phyloP scores from a whole-genome alignment of 768 basidiomycete genomes.

The Leccinellum rugosiceps region DNA sequence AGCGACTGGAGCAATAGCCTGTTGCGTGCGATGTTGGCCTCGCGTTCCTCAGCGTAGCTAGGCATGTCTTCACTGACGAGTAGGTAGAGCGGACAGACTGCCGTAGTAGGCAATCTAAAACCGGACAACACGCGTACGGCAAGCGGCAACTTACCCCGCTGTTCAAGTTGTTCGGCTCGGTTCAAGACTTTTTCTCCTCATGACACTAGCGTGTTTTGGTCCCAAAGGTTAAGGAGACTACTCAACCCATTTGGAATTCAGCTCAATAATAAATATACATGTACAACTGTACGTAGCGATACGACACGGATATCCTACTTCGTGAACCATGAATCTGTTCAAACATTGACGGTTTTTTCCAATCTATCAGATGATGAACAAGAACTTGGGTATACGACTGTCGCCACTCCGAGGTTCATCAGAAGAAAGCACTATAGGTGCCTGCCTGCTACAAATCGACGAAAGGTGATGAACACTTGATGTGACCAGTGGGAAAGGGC shows the following conservation, averaged over 20 bases:
- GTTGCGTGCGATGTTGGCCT: slow-evolving; percentile 41
- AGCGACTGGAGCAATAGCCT: slow-evolving; percentile 39
- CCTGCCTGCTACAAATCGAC: slow-evolving; percentile 9
- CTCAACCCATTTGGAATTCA: neutral
- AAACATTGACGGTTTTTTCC: neutral
- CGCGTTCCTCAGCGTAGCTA: slow-evolving; percentile 35
- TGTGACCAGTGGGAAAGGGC: neutral
- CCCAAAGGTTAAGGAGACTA: no score
- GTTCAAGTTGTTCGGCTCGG: no score
- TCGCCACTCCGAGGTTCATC: slow-evolving; percentile 1
- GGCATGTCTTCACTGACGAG: slow-evolving; percentile 3
- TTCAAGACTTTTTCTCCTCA: neutral
- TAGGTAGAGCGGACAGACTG: neutral
- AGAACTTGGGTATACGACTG: slow-evolving; percentile 15
- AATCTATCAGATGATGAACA: slow-evolving; percentile 8
- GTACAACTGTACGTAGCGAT: slow-evolving; percentile 1
- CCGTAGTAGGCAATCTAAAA: neutral
- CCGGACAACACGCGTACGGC: neutral
- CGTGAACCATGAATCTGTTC: neutral
- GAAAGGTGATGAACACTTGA: slow-evolving; percentile 5
- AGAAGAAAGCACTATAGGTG: slow-evolving; percentile 6
- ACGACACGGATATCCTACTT: neutral
- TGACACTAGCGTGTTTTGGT: no score
- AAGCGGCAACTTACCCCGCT: neutral
- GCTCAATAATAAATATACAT: neutral